Evolutionary conservation across 495 filamentous ascomycete genomes (phyloP).

Genomic region (Friedmanniomyces simplex): DNA sequence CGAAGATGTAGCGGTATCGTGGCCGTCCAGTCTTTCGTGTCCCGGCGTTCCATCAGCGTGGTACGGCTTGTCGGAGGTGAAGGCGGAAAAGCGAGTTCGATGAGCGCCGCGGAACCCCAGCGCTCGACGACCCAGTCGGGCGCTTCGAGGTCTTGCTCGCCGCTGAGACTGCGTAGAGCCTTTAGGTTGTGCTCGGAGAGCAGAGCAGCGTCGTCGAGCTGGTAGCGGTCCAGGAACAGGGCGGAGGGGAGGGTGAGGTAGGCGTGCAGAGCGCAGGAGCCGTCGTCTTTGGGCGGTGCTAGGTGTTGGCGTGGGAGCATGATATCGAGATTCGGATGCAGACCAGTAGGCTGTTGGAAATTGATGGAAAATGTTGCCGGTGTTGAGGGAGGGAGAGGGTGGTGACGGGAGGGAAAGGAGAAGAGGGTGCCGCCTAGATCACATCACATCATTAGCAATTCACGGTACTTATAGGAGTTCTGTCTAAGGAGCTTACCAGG

Average conservation of each 20-base stretch:
- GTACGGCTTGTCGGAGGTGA: too few species aligned
- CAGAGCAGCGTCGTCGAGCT: constrained; percentile 63
- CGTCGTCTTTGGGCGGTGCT: constrained; percentile 29
- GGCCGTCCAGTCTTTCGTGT: constrained; percentile 46
- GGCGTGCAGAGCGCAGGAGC: constrained; percentile 59
- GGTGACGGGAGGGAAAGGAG: constrained; percentile 82
- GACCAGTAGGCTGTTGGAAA: constrained; percentile 63
- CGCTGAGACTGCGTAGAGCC: constrained; percentile 54
- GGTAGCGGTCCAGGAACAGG: constrained; percentile 82
- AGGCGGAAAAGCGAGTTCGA: constrained; percentile 57
- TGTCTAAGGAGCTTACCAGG: constrained; percentile 41
- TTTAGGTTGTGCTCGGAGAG: constrained; percentile 65
- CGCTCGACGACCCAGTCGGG: constrained; percentile 65
- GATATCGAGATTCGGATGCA: constrained; percentile 67
- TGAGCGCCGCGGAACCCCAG: constrained; percentile 74
- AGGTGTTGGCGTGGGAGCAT: constrained; percentile 21
- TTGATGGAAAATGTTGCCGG: constrained; percentile 37
- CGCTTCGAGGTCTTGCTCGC: constrained; percentile 86
- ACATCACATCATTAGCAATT: not conserved
- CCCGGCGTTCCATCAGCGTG: too few species aligned
- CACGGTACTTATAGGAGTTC: too few species aligned
- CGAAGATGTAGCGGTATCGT: constrained; percentile 81
- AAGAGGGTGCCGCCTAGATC: constrained; percentile 61
- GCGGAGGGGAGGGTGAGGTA: constrained; percentile 78
- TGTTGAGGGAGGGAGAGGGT: constrained; percentile 42